A percentile compares a stretch with the other conserved stretches of the same genome.
Conservation (phyloP, 805 yeast species). For the Schizosaccharomyces pombe region ASM294v3 CU329670.1:3110001-3110500, state of each 20-base stretch:
- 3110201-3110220: not conserved
- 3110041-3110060: not conserved
- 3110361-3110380: too few species aligned
- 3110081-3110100: too few species aligned
- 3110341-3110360: not conserved
- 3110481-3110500: slow-evolving; percentile 21
- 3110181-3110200: not conserved
- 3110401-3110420: too few species aligned
- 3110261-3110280: not conserved
- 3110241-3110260: not conserved
- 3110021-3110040: not conserved
- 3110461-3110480: too few species aligned
- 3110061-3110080: too few species aligned
- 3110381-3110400: too few species aligned
- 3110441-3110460: too few species aligned
- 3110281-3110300: not conserved
- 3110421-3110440: too few species aligned
- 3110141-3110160: too few species aligned
- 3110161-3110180: too few species aligned
- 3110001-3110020: not conserved
- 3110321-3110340: not conserved
- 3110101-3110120: too few species aligned
- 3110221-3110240: not conserved
- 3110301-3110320: not conserved
- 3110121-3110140: too few species aligned